These are phyloP conservation scores for Oryza glaberrima DNA, from an alignment of 176 grass and related monocot species.

Conservation along the genomic window DNA sequence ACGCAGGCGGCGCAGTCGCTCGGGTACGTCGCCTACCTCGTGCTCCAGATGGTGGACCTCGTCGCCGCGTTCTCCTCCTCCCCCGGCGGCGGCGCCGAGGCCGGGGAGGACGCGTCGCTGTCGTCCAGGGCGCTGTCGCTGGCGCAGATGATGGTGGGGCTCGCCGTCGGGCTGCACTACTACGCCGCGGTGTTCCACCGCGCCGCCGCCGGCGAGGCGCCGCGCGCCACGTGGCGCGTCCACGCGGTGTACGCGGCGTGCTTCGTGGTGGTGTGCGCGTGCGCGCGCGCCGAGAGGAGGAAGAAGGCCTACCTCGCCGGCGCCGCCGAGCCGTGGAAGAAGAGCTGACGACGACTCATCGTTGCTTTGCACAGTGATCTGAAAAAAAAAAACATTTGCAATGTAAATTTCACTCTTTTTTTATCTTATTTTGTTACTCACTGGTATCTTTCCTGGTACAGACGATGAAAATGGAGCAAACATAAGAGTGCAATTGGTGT, in stretches of 20 bases:
- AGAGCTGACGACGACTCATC: background rate
- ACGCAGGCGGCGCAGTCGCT: constrained; percentile 93
- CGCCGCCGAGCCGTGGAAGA: background rate
- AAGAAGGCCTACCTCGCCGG: constrained; percentile 81
- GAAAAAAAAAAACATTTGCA: background rate
- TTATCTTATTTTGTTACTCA: background rate
- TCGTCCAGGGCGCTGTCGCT: constrained; percentile 57
- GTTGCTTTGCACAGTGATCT: too few species aligned
- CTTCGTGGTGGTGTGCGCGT: constrained; percentile 80
- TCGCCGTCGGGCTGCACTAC: constrained; percentile 88
- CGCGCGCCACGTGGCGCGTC: constrained; percentile 87
- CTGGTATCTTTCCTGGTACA: background rate
- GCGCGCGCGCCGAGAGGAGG: constrained; percentile 76
- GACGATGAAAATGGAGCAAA: background rate
- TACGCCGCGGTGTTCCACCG: constrained; percentile 96
- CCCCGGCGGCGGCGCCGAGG: constrained; percentile 38
- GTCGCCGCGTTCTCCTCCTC: constrained; percentile 62
- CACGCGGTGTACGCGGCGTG: constrained; percentile 86
- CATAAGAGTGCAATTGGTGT: background rate
- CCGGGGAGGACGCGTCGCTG: background rate
- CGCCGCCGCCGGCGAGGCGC: constrained; percentile 69
- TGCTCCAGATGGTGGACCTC: constrained; percentile 87
- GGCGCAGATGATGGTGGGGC: constrained; percentile 87
- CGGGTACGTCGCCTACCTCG: constrained; percentile 74
- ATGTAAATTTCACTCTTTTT: background rate